phyloP scores from a whole-genome alignment of 2,329 filamentous ascomycete genomes.

The Trichoderma breve region DNA sequence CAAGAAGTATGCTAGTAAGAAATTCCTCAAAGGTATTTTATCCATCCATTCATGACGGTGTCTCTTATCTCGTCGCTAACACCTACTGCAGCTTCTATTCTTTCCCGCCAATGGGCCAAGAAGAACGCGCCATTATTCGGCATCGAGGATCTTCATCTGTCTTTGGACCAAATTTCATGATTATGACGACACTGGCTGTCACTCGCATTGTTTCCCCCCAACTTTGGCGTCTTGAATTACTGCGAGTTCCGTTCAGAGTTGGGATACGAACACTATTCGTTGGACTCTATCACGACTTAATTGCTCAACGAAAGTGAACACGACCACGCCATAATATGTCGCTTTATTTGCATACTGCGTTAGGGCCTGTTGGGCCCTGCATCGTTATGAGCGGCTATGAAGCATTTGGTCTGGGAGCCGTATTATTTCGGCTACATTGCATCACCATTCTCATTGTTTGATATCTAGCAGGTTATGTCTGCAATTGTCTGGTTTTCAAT shows the following conservation, averaged over 20 bases:
- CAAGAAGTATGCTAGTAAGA: slow-evolving; percentile 99
- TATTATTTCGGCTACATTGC: slow-evolving; percentile 24
- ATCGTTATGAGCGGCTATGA: slow-evolving; percentile 28
- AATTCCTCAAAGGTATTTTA: slow-evolving; percentile 89
- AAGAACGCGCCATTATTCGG: slow-evolving; percentile 62
- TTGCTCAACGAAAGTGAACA: slow-evolving; percentile 37
- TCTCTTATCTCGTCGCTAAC: neutral
- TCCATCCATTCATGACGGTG: no score
- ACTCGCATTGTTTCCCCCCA: neutral
- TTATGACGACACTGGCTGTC: slow-evolving; percentile 18
- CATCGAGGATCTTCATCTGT: slow-evolving; percentile 49
- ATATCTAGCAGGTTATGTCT: slow-evolving; percentile 27
- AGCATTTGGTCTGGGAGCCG: slow-evolving; percentile 23
- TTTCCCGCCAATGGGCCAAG: slow-evolving; percentile 92
- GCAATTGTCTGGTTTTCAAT: slow-evolving; percentile 34
- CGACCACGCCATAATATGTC: slow-evolving; percentile 28
- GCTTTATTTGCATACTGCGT: slow-evolving; percentile 5
- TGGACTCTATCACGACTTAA: slow-evolving; percentile 32
- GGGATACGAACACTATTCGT: slow-evolving; percentile 30
- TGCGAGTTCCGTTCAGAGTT: slow-evolving; percentile 24
- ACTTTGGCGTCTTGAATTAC: slow-evolving; percentile 8
- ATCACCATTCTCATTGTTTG: slow-evolving; percentile 32
- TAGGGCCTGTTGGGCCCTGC: slow-evolving; percentile 22
- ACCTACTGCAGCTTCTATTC: slow-evolving; percentile 68
- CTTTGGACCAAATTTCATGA: slow-evolving; percentile 48